phyloP scores from a whole-genome alignment of 2,329 filamentous ascomycete genomes.

The Fusarium sp. region DNA sequence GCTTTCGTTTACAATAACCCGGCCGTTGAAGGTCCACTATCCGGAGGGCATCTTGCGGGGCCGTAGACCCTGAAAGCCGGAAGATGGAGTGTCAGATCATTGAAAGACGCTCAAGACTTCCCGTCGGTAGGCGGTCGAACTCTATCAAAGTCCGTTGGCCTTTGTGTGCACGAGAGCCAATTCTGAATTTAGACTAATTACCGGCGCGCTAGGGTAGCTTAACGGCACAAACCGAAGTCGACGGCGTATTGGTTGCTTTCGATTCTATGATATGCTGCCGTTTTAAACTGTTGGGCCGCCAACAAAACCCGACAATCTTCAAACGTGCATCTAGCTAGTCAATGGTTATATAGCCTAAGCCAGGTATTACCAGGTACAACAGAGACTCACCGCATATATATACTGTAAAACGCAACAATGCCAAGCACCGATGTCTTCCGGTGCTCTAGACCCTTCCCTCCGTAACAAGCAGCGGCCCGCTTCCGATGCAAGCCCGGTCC shows the following conservation, averaged over 20 bases:
- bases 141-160: not conserved
- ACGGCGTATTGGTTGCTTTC: not conserved
- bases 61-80: conserved; percentile 28
- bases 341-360: not conserved
- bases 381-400: conserved; percentile 1
- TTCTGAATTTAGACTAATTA: not conserved
- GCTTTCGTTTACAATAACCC: conserved; percentile 14
- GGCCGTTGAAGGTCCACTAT: conserved; percentile 31
- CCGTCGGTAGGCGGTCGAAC: not conserved
- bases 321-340: not conserved
- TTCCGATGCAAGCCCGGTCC: conserved; percentile 43
- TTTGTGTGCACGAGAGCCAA: not conserved
- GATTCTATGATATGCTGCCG: conserved; percentile 8
- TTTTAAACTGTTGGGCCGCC: not conserved
- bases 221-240: conserved; percentile 1
- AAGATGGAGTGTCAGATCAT: conserved; percentile 18
- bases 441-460: conserved; percentile 12
- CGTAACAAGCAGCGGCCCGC: conserved; percentile 39
- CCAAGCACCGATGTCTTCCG: conserved; percentile 12
- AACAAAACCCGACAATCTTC: not conserved
- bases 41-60: conserved; percentile 30
- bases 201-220: not conserved
- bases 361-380: not conserved
- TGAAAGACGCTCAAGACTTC: not conserved
- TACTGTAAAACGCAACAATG: not conserved